Base-by-base conservation (phyloP, 2,329 filamentous ascomycete species). In the Monilinia aucupariae region DNA sequence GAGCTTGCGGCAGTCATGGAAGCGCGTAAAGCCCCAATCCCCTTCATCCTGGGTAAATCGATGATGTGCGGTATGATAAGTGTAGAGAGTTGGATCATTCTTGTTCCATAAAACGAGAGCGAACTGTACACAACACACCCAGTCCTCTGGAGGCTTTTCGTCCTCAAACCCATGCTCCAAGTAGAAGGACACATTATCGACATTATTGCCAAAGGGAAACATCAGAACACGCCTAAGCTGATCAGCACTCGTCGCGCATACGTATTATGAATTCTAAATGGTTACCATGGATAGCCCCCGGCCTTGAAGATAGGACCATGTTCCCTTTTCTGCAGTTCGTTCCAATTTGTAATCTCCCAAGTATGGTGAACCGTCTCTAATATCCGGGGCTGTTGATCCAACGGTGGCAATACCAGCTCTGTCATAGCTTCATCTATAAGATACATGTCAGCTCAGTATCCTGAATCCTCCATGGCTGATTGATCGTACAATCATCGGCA, bases 1-100 rank as follows among this genome's bases (percentile, higher is more conserved):
- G 75, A 97, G 88, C 71, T 86, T 88, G 61, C 91, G 84, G 56
- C 96, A 82, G 75, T 97, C 94, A 15, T 92, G 86, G 73, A 97
- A 99, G 62, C 93, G 82, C n/a, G 94, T 99, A 75, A 99, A 99
- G 1, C 94, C 94, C 94, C 94, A 99, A 72, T 99, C 94, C 30
- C 91, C 92, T 76, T 99, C 94, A 50, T 97, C 94, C 67, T 90
- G 90, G 4, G 92, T 97, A 76, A 97, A 99, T 64, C 94, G 89
- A 74, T 99, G 94, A 70, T 92, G 91, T n/a, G 94, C 94, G 50
- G 80, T 83, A 79, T 91, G 87, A 71, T 96, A 89, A 47, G 83
- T 76, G 75, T 89, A 91, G 70, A 97, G 83, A 66, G 86, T 86
- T n/a, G 94, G 93, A 71, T 97, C 91, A 73, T 93, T 91, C 52